phyloP scores from a whole-genome alignment of 352 stramenopile species.

The Globisporangium spinosum region DNA sequence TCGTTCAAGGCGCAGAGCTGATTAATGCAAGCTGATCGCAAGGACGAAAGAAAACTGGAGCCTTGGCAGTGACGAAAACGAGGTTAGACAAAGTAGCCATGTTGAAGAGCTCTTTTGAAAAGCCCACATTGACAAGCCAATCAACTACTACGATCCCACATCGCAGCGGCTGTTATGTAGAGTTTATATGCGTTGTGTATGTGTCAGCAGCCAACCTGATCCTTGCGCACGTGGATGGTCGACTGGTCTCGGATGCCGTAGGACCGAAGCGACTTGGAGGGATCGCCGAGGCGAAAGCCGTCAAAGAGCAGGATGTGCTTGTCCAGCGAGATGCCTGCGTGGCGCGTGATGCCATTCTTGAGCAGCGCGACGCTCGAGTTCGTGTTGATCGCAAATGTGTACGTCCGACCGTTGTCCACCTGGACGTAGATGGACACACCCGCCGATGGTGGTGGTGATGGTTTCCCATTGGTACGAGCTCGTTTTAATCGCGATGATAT shows the following conservation, averaged over 20 bases:
- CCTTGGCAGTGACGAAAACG: not conserved
- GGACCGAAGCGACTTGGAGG: not conserved
- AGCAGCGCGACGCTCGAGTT: not conserved
- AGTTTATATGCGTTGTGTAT: not conserved
- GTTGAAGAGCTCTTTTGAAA: not conserved
- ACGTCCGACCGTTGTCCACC: not conserved
- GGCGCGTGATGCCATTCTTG: not conserved
- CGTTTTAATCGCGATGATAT: not conserved
- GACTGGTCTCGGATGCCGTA: not conserved
- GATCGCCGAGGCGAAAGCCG: not conserved
- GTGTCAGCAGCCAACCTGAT: not conserved
- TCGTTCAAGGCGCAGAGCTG: constrained; percentile 24
- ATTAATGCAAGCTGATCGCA: not conserved
- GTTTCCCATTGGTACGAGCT: not conserved
- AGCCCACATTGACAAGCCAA: not conserved
- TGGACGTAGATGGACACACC: not conserved
- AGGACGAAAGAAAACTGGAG: not conserved
- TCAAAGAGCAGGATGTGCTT: not conserved
- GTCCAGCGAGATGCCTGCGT: not conserved
- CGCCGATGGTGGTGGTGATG: too few species aligned
- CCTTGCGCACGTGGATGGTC: not conserved
- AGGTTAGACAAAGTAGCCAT: not conserved
- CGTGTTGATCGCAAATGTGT: not conserved
- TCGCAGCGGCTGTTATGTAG: not conserved
- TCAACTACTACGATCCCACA: not conserved